Percentiles rank a stretch among this genome's conserved stretches.
phyloP scores from a whole-genome alignment of 2,329 filamentous ascomycete species.

The Penicillium sclerotigenum region DNA sequence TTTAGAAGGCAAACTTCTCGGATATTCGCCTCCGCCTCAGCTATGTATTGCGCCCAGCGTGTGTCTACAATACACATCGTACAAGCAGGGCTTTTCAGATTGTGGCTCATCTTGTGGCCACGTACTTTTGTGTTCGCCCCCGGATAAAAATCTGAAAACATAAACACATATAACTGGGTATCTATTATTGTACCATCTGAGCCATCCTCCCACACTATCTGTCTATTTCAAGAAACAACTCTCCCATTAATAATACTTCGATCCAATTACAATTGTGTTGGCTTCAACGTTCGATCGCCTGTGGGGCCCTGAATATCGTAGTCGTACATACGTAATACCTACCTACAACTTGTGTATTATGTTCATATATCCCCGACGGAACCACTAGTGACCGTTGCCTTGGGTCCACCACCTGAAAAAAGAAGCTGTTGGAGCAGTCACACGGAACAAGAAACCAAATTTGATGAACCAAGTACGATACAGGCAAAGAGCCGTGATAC shows the following conservation, averaged over 20 bases:
- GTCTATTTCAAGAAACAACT: not conserved
- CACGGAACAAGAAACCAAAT: not conserved
- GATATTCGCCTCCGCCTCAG: not conserved
- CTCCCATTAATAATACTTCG: not conserved
- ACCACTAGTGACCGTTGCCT: not conserved
- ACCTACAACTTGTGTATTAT: not conserved
- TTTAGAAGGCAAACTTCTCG: not conserved
- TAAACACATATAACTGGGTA: not conserved
- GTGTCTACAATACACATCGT: not conserved
- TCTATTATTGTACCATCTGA: not conserved
- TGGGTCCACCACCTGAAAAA: not conserved
- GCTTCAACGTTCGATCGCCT: not conserved
- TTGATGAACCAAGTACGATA: not conserved
- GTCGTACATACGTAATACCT: not conserved
- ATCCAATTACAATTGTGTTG: not conserved
- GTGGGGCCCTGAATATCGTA: not conserved
- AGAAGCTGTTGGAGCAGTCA: not conserved
- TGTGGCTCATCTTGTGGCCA: constrained; percentile 5
- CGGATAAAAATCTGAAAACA: not conserved
- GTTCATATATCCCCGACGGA: not conserved
- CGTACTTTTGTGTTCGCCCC: constrained; percentile 1
- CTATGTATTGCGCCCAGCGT: not conserved
- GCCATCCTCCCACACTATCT: not conserved
- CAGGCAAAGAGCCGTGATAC: not conserved
- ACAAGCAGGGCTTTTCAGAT: not conserved